These are phyloP conservation scores for Bolboschoenus planiculmis DNA, from an alignment of 176 grass and related monocot genomes.

Conservation along the genomic window DNA sequence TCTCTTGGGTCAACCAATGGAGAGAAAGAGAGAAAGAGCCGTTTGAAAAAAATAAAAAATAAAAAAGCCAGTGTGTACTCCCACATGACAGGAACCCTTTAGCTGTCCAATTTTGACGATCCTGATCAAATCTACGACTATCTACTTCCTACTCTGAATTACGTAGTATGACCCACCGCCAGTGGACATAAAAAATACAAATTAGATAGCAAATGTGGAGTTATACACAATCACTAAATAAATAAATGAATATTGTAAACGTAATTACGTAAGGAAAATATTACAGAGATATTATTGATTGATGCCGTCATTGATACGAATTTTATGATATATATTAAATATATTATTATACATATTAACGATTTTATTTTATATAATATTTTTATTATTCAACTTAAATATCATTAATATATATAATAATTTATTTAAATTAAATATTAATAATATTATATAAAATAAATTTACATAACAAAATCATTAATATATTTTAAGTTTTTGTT, in stretches of 20 bases:
- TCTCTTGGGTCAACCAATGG: neutral
- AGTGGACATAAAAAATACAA: neutral
- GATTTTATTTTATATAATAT: no score
- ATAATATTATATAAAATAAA: no score
- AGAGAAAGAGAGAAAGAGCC: neutral
- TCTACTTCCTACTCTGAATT: neutral
- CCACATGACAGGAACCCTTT: neutral
- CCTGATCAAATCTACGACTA: neutral
- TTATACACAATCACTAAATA: neutral
- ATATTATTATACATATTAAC: no score
- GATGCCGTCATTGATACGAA: no score
- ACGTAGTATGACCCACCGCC: neutral
- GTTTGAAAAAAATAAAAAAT: no score
- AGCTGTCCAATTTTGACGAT: conserved; percentile 21
- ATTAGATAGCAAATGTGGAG: neutral
- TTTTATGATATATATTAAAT: no score
- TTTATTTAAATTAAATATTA: no score
- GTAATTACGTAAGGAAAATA: no score
- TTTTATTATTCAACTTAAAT: no score
- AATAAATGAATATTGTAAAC: neutral
- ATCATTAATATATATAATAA: no score
- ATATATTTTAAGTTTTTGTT: neutral
- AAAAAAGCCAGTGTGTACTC: neutral
- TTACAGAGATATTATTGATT: no score
- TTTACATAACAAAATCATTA: no score